These are phyloP conservation scores for Corymbia maculata DNA, from an alignment of 345 rosid genomes.

Conservation along the genomic window DNA sequence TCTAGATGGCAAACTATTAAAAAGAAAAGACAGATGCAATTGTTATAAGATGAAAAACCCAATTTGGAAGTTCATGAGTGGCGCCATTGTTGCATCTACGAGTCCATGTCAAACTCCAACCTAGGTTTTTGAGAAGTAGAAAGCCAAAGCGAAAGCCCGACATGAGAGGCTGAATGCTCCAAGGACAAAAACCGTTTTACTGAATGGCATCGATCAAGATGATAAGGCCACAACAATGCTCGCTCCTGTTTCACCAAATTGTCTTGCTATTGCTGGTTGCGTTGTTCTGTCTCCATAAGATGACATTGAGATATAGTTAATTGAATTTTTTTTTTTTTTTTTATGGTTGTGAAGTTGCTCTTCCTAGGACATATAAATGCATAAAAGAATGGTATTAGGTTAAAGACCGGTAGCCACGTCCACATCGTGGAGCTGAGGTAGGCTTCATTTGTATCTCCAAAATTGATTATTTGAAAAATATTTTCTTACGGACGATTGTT, in stretches of 20 bases:
- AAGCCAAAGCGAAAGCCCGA: neutral
- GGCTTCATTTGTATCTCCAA: rapidly evolving
- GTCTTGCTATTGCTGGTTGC: neutral
- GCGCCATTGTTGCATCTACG: neutral
- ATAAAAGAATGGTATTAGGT: neutral
- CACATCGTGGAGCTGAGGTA: neutral
- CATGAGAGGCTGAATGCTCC: neutral
- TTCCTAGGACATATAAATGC: neutral
- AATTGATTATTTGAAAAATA: neutral
- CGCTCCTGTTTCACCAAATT: neutral
- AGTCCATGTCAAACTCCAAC: neutral
- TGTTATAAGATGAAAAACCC: neutral
- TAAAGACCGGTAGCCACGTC: neutral
- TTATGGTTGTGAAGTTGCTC: neutral
- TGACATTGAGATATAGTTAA: neutral
- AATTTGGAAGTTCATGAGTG: neutral
- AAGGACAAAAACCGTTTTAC: neutral
- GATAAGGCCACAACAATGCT: neutral
- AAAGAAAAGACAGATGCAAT: too few species aligned
- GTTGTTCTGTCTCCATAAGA: neutral
- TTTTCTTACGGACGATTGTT: rapidly evolving
- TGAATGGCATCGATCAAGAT: neutral
- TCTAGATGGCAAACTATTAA: neutral
- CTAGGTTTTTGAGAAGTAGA: neutral
- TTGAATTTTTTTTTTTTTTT: neutral